phyloP scores from a whole-genome alignment of 2,329 filamentous ascomycete species.

The Diaporthe longicolla region DNA sequence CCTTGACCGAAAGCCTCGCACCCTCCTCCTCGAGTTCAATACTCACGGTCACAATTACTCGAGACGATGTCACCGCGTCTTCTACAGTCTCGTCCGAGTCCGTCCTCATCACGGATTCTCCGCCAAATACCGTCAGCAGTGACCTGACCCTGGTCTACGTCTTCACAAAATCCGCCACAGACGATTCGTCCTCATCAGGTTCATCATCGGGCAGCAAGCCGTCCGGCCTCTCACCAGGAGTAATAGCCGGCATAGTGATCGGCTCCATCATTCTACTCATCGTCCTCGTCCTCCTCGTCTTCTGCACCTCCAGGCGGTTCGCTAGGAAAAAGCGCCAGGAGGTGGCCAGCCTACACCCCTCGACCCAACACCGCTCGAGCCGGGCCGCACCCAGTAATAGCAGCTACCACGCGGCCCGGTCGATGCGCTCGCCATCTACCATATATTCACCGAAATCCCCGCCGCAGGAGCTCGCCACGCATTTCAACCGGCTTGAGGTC shows the following conservation, averaged over 20 bases:
- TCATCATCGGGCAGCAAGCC: slow-evolving; percentile 13
- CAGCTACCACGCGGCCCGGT: slow-evolving; percentile 12
- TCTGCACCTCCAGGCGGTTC: slow-evolving; percentile 38
- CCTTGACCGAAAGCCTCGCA: slow-evolving; percentile 3
- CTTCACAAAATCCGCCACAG: slow-evolving; percentile 34
- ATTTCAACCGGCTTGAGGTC: slow-evolving; percentile 37
- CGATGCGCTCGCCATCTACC: background rate
- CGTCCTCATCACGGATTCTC: background rate
- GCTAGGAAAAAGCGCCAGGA: slow-evolving; percentile 39
- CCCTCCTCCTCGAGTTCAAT: background rate
- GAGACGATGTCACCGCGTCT: background rate
- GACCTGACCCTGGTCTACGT: slow-evolving; percentile 38
- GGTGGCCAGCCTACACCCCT: slow-evolving; percentile 11
- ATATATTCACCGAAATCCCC: background rate
- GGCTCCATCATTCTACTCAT: slow-evolving; percentile 42
- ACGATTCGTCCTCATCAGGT: slow-evolving; percentile 8
- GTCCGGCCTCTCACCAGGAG: slow-evolving; percentile 41
- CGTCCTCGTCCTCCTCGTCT: slow-evolving; percentile 42
- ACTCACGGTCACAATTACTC: slow-evolving; percentile 40
- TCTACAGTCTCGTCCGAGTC: slow-evolving; percentile 21
- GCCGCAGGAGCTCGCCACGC: slow-evolving; percentile 39
- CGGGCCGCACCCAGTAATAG: background rate
- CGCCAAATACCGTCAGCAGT: slow-evolving; percentile 33
- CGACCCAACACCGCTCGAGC: slow-evolving; percentile 8
- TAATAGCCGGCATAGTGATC: slow-evolving; percentile 49